phyloP scores from a whole-genome alignment of 192 early-diverging fungal species.

The Umbelopsis vinacea region DNA sequence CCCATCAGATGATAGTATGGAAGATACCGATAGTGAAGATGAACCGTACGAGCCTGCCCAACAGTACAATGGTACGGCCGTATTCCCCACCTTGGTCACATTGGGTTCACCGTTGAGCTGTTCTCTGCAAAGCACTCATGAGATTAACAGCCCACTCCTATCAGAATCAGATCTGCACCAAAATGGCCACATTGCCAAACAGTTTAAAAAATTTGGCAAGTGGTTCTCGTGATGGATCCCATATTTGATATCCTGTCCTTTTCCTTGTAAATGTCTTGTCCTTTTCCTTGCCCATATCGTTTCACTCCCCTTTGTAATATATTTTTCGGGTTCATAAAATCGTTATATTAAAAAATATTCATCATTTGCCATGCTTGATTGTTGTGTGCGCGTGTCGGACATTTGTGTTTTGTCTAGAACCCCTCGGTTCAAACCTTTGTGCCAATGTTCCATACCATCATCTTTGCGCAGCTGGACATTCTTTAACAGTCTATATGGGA shows the following conservation, averaged over 20 bases:
- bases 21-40: conserved; percentile 12
- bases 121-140: neutral
- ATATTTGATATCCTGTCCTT: neutral
- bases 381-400: no score
- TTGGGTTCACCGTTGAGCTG: neutral
- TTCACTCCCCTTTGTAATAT: neutral
- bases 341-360: no score
- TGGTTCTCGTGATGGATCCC: conserved; percentile 16
- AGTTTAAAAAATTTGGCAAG: conserved; percentile 22
- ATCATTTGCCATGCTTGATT: no score
- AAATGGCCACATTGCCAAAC: conserved; percentile 22
- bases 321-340: neutral
- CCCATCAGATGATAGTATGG: conserved; percentile 4
- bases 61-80: neutral
- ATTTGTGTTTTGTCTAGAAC: no score
- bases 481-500: no score
- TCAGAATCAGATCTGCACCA: conserved; percentile 23
- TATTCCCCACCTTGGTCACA: neutral
- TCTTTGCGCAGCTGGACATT: no score
- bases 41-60: conserved; percentile 4
- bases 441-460: no score
- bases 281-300: neutral
- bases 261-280: neutral
- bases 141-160: neutral
- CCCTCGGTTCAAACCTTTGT: no score